Conservation (phyloP, 306 rosid genomes). For the Vigna reflexopilosa region DNA sequence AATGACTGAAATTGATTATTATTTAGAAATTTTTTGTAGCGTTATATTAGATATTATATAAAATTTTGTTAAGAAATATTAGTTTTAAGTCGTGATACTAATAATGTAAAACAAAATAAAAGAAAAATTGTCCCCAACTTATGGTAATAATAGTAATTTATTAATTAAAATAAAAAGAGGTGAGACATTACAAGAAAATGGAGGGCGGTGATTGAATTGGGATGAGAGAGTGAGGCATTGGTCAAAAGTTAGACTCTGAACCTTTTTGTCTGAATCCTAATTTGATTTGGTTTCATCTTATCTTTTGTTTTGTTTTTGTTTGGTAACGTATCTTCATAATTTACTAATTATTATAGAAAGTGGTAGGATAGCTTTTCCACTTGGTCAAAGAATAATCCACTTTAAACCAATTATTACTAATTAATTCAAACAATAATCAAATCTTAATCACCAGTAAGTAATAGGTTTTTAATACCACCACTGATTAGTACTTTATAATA, state of each 20-base stretch:
- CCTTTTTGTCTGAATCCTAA: conserved; percentile 37
- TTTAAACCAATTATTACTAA: conserved; percentile 32
- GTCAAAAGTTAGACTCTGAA: conserved; percentile 32
- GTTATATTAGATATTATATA: too few species aligned
- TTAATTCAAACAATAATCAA: not conserved
- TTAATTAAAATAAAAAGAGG: not conserved
- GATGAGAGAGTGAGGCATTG: not conserved
- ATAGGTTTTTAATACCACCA: too few species aligned
- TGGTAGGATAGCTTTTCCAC: conserved; percentile 37
- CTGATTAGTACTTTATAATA: too few species aligned
- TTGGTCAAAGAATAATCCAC: conserved; percentile 46
- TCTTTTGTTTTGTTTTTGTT: conserved; percentile 32
- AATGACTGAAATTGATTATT: too few species aligned
- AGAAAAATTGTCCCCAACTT: too few species aligned
- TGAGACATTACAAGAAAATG: not conserved
- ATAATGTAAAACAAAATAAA: too few species aligned
- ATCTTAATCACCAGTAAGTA: not conserved
- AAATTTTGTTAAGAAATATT: too few species aligned
- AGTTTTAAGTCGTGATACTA: too few species aligned
- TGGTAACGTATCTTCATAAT: conserved; percentile 13
- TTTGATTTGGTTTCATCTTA: conserved; percentile 3
- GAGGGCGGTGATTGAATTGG: conserved; percentile 11
- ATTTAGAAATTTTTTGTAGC: too few species aligned
- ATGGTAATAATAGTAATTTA: too few species aligned
- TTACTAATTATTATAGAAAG: conserved; percentile 46